Evolutionary conservation across 495 filamentous ascomycete species (phyloP), one percentile per base, ranked within the genome.

Genomic region (Rusavskia elegans): DNA sequence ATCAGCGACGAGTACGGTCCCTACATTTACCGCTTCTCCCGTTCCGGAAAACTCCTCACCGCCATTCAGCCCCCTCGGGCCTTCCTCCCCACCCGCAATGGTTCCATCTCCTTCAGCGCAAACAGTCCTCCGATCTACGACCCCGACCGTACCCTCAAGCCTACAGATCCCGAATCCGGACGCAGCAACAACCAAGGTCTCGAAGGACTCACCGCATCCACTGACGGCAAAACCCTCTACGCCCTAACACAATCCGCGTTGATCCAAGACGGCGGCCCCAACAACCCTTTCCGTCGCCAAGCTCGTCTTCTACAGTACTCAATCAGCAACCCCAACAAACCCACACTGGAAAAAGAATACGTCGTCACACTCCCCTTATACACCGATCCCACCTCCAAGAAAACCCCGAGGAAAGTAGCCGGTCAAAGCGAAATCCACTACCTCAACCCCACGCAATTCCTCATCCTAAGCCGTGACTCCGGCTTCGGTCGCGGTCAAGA

Each of bases 1-100:
- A 68, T 89, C 32, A 79, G 73, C 36, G 85, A 89, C 61, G 85
- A 92, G 61, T 89, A 89, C 61, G 85, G 85, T 4, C 84, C 82
- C 0, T 89, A 81, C 55, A 67, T 87, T 21, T 88, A 81, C 69
- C 72, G 80, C 10, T 89, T 88, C 69, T 66, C 70, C 53, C 45
- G 55, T 9, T 57, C 58, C 0, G 85, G 86, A 27, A 69, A 66
- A 41, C 80, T 92, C 76, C 59, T 75, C 13, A 62, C 66, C 1
- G 84, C 84, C 3, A 82, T 89, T 51, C 75, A 74, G 30, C 84
- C 85, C 0, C 82, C 82, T 0, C 66, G 77, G 35, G 82, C 84
- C 8, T 70, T 80, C 45, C 75, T 92, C 23, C 85, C 84, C 1
- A 65, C 73, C 9, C 75, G 86, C 29, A 84, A 86, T 45, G 73